Evolutionary conservation across 805 yeast species (phyloP).

Genomic region (Candida anglica): DNA sequence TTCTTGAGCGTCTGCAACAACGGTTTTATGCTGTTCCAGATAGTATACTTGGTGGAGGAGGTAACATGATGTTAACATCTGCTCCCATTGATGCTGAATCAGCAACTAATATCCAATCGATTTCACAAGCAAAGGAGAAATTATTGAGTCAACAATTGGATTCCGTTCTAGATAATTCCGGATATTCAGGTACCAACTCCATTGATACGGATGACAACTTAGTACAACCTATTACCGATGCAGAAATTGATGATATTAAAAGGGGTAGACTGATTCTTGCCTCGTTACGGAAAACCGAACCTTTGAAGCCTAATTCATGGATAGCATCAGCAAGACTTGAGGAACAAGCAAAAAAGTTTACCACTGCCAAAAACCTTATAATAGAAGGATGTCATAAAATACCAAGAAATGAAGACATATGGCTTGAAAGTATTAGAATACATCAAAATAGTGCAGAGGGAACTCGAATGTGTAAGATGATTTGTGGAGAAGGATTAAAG

Average conservation of each 20-base stretch:
- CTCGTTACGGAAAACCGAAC: constrained; percentile 70
- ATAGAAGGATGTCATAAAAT: constrained; percentile 72
- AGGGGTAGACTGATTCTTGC: constrained; percentile 57
- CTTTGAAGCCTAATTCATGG: constrained; percentile 75
- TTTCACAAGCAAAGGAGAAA: constrained; percentile 62
- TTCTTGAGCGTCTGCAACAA: constrained; percentile 56
- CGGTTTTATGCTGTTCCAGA: constrained; percentile 86
- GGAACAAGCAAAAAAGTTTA: constrained; percentile 52
- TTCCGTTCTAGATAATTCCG: constrained; percentile 8
- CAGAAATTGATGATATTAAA: constrained; percentile 51
- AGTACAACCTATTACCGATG: constrained; percentile 10
- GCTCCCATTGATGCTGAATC: constrained; percentile 2
- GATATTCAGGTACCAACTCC: constrained; percentile 20
- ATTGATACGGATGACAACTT: constrained; percentile 17
- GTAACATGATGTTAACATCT: too few relatives aligned
- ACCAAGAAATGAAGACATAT: constrained; percentile 64
- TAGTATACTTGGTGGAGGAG: constrained; percentile 41
- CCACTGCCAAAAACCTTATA: constrained; percentile 57
- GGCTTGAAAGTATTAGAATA: constrained; percentile 77
- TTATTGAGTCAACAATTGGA: constrained; percentile 55
- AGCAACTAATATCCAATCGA: constrained; percentile 44
- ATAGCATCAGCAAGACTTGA: constrained; percentile 82
- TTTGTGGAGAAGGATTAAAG: constrained; percentile 64
- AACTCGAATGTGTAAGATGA: constrained; percentile 43
- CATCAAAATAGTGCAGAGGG: constrained; percentile 43